Conservation (phyloP, 345 rosid genomes). For the Mallotus nudiflorus region DNA sequence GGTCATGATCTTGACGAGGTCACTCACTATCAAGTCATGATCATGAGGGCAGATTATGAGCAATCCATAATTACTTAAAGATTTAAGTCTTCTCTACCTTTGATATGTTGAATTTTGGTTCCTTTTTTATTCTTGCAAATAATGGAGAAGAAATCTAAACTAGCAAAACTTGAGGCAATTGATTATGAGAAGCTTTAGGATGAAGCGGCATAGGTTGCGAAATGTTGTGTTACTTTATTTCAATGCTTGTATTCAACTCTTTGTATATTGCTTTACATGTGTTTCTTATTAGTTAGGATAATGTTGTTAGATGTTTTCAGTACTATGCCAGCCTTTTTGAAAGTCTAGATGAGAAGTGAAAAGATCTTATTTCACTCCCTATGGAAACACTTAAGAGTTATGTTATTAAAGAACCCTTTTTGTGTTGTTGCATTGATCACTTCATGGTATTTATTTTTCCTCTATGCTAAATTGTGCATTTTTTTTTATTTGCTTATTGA, state of each 20-base stretch:
- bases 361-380: conserved; percentile 82
- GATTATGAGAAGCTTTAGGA: conserved; percentile 92
- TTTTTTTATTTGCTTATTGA: not conserved
- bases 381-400: conserved; percentile 73
- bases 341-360: conserved; percentile 86
- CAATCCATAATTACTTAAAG: no score
- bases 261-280: conserved; percentile 17
- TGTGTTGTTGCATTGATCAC: conserved; percentile 96
- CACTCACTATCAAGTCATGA: no score
- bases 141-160: conserved; percentile 68
- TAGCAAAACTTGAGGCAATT: conserved; percentile 83
- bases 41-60: no score
- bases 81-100: not conserved
- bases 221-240: conserved; percentile 27
- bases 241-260: not conserved
- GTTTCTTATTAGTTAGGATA: conserved; percentile 65
- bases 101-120: not conserved
- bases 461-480: not conserved
- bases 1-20: no score
- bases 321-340: conserved; percentile 95
- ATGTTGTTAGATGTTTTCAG: conserved; percentile 94
- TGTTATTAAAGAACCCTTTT: conserved; percentile 81
- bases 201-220: conserved; percentile 93
- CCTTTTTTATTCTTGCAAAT: conserved; percentile 57
- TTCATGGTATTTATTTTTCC: conserved; percentile 64